Conservation (phyloP, 495 filamentous ascomycete species). For the Eremomyces bilateralis region DNA sequence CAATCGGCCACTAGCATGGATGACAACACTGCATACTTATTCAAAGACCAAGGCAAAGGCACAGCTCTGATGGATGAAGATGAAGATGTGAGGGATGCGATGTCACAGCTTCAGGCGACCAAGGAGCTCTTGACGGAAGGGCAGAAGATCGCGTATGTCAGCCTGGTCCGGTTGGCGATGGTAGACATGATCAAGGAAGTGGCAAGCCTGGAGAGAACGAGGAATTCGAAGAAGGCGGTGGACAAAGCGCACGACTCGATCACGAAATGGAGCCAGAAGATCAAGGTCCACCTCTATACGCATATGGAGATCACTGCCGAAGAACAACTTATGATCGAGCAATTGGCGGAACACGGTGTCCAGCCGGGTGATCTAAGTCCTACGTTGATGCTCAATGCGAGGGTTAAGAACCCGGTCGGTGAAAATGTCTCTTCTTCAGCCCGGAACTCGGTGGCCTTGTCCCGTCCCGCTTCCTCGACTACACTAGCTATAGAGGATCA, state of each 20-base stretch:
- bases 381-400: slow-evolving; percentile 74
- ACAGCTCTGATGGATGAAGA: slow-evolving; percentile 45
- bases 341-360: slow-evolving; percentile 81
- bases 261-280: slow-evolving; percentile 93
- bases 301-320: slow-evolving; percentile 88
- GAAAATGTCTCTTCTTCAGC: slow-evolving; percentile 13
- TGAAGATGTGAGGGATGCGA: slow-evolving; percentile 42
- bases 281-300: slow-evolving; percentile 78
- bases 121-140: slow-evolving; percentile 90
- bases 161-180: slow-evolving; percentile 59
- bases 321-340: slow-evolving; percentile 98
- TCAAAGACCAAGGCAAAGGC: slow-evolving; percentile 40
- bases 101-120: slow-evolving; percentile 84
- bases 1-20: slow-evolving; percentile 90
- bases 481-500: not conserved
- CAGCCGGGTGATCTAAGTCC: slow-evolving; percentile 61
- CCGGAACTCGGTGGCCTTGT: not conserved
- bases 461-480: not conserved
- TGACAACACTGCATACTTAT: slow-evolving; percentile 90
- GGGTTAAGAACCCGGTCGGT: slow-evolving; percentile 84
- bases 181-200: slow-evolving; percentile 50
- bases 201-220: slow-evolving; percentile 29
- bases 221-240: slow-evolving; percentile 42
- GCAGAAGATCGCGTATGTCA: slow-evolving; percentile 91
- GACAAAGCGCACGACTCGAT: slow-evolving; percentile 48